Evolutionary conservation across 345 rosid species (phyloP).

Genomic region (Pugionium cornutum): DNA sequence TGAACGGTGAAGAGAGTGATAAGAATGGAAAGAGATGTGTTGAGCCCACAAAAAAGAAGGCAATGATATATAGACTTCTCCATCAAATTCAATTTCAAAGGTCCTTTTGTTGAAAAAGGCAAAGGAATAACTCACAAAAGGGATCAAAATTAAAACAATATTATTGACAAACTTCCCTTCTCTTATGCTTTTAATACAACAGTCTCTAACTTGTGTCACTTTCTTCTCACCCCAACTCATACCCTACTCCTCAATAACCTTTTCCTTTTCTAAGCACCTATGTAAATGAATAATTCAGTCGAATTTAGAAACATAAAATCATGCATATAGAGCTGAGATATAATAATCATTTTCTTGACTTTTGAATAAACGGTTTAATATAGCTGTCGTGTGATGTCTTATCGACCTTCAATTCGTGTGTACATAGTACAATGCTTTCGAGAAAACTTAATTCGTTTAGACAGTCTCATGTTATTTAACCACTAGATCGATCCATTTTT

Average conservation of each 20-base stretch:
- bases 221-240: constrained; percentile 38
- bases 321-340: no score
- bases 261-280: no score
- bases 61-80: constrained; percentile 29
- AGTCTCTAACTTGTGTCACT: constrained; percentile 34
- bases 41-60: constrained; percentile 38
- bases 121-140: constrained; percentile 38
- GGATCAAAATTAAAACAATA: constrained; percentile 11
- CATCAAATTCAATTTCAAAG: constrained; percentile 41
- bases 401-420: no score
- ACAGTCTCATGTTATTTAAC: no score
- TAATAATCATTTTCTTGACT: no score
- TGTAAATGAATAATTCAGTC: no score
- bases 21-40: constrained; percentile 36
- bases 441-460: no score
- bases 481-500: no score
- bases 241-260: constrained; percentile 27
- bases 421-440: no score
- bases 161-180: constrained; percentile 35
- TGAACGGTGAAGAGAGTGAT: constrained; percentile 42
- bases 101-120: constrained; percentile 44
- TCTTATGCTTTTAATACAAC: constrained; percentile 30
- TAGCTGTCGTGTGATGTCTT: no score
- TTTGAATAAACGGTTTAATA: no score
- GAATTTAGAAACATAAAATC: no score